Percentiles rank a stretch among this genome's conserved stretches.
phyloP scores from a whole-genome alignment of 139 green algal species.

The Micractinium conductrix region DNA sequence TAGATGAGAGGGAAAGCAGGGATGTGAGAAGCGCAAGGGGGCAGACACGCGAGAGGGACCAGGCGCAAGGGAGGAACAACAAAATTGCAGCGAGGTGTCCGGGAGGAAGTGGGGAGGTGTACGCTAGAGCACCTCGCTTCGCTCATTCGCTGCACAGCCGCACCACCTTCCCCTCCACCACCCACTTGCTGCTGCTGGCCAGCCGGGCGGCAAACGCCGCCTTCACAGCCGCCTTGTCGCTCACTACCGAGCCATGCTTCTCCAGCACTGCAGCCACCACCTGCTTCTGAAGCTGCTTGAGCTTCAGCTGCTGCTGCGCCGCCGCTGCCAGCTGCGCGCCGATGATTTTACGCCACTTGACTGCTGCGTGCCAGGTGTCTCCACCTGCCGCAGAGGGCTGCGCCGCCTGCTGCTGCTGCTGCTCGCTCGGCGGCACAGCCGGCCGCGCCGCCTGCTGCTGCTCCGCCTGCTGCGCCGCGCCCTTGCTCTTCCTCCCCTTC shows the following conservation, averaged over 20 bases:
- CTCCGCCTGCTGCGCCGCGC: background rate
- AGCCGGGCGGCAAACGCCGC: background rate
- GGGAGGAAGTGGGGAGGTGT: too few species aligned
- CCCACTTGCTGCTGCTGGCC: slow-evolving; percentile 38
- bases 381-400: background rate
- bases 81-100: too few species aligned
- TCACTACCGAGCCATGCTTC: background rate
- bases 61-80: too few species aligned
- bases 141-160: slow-evolving; percentile 7
- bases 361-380: background rate
- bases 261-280: slow-evolving; percentile 28
- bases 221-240: slow-evolving; percentile 28
- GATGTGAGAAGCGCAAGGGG: too few species aligned
- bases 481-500: background rate
- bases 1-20: too few species aligned
- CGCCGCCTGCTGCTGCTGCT: background rate
- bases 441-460: background rate
- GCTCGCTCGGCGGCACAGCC: too few species aligned
- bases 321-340: slow-evolving; percentile 26
- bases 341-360: slow-evolving; percentile 62
- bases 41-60: too few species aligned
- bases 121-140: too few species aligned
- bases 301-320: slow-evolving; percentile 20
- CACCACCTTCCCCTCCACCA: slow-evolving; percentile 42
- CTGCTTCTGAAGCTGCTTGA: slow-evolving; percentile 44